A percentile compares a stretch with the other conserved stretches of the same genome.
These are phyloP conservation scores for Auxenochlorella protothecoides DNA, from an alignment of 139 green algal genomes.

Conservation along the genomic window DNA sequence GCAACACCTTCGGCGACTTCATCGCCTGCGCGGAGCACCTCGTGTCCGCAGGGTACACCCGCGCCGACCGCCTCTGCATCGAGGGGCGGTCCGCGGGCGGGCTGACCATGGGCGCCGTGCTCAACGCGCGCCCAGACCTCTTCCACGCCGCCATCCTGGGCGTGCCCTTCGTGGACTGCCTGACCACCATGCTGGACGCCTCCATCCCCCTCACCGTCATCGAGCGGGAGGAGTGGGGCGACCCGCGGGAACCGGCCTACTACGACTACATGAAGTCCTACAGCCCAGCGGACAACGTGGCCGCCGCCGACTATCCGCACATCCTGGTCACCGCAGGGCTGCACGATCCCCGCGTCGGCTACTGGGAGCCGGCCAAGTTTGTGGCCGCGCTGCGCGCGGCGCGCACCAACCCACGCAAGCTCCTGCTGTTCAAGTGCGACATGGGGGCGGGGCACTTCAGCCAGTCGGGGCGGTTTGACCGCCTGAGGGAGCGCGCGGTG, in stretches of 20 bases:
- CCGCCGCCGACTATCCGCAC: conserved; percentile 57
- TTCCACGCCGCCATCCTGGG: conserved; percentile 32
- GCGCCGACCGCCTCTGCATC: conserved; percentile 33
- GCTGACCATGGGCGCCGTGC: conserved; percentile 54
- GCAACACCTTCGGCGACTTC: conserved; percentile 78
- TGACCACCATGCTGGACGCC: conserved; percentile 67
- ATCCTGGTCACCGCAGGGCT: conserved; percentile 75
- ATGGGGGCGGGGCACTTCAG: conserved; percentile 61
- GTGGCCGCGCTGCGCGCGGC: conserved; percentile 59
- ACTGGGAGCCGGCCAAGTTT: conserved; percentile 71
- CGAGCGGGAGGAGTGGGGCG: conserved; percentile 60
- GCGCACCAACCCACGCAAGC: too few relatives aligned
- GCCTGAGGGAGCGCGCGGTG: conserved; percentile 46
- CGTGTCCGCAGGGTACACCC: conserved; percentile 42
- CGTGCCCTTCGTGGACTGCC: conserved; percentile 88
- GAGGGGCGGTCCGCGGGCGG: conserved; percentile 64
- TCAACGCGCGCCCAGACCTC: conserved; percentile 65
- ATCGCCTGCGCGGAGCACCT: conserved; percentile 57
- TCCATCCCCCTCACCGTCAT: conserved; percentile 47
- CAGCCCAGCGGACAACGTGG: conserved; percentile 83
- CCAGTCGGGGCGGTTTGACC: conserved; percentile 50
- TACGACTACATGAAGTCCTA: conserved; percentile 85
- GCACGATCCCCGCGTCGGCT: conserved; percentile 70
- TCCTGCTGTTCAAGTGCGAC: conserved; percentile 54
- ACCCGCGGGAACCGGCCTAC: conserved; percentile 37